Evolutionary conservation across 441 rosid species (phyloP).

Genomic region (Cnidoscolus chayamansa): DNA sequence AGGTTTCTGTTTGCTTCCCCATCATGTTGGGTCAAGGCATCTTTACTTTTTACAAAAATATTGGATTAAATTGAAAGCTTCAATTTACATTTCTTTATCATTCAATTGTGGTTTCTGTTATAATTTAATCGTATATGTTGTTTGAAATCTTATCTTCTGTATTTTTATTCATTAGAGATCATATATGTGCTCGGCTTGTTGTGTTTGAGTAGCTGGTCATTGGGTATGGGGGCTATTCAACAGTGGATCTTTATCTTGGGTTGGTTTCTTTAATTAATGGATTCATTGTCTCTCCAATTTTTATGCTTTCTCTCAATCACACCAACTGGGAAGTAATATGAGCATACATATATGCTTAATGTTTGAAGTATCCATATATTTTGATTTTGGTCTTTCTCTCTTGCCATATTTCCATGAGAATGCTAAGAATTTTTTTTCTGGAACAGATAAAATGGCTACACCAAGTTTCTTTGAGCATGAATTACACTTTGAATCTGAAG

Average conservation of each 20-base stretch:
- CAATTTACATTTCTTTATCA: not conserved
- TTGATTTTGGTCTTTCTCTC: not conserved
- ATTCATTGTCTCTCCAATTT: not conserved
- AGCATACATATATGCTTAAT: not conserved
- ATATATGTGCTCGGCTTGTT: not conserved
- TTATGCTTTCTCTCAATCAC: not conserved
- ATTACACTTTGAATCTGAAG: slow-evolving; percentile 30
- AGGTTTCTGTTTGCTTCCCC: not conserved
- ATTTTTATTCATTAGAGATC: not conserved
- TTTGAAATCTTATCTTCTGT: not conserved
- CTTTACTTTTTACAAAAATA: not conserved
- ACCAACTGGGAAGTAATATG: not conserved
- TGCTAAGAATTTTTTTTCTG: slow-evolving; percentile 22
- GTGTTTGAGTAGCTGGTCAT: not conserved
- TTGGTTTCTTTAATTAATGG: not conserved
- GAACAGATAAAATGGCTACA: slow-evolving; percentile 29
- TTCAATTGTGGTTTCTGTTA: no score
- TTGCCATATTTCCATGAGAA: not conserved
- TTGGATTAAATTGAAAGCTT: not conserved
- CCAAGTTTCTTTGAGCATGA: slow-evolving; percentile 36
- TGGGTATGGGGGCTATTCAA: not conserved
- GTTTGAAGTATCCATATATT: not conserved
- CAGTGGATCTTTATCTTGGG: not conserved
- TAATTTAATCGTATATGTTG: not conserved
- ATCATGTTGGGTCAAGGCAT: not conserved